Evolutionary conservation across 2,329 filamentous ascomycete species (phyloP).

Genomic region (Mycosphaerella sp.): DNA sequence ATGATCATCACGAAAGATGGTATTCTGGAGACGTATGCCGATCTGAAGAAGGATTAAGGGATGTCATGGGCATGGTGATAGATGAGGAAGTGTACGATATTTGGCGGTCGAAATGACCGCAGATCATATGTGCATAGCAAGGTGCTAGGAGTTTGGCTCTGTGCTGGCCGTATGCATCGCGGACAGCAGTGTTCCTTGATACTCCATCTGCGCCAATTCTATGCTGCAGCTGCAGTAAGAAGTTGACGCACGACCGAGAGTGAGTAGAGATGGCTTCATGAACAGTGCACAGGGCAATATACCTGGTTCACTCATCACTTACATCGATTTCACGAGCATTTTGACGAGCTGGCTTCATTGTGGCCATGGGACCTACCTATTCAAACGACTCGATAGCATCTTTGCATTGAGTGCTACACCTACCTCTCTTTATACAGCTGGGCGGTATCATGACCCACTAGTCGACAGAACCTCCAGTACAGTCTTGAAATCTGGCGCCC

Average conservation of each 20-base stretch:
- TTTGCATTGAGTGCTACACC: too few species aligned
- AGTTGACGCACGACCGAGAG: too few species aligned
- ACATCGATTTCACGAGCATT: too few species aligned
- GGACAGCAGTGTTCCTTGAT: background rate
- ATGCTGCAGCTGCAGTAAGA: too few species aligned
- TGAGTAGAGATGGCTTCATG: too few species aligned
- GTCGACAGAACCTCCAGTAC: slow-evolving; percentile 4
- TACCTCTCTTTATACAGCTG: too few species aligned
- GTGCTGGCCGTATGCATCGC: background rate
- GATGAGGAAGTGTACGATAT: slow-evolving; percentile 14
- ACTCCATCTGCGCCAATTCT: background rate
- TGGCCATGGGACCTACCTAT: too few species aligned
- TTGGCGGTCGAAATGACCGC: background rate
- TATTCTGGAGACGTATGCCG: slow-evolving; percentile 75
- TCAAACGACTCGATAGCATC: too few species aligned
- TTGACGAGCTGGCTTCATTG: too few species aligned
- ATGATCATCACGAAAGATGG: slow-evolving; percentile 83
- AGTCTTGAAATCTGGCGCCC: slow-evolving; percentile 13
- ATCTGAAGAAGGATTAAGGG: slow-evolving; percentile 77
- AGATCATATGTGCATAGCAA: slow-evolving; percentile 13
- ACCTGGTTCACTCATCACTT: too few species aligned
- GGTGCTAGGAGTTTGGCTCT: slow-evolving; percentile 11
- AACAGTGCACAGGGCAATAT: too few species aligned
- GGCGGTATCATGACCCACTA: too few species aligned
- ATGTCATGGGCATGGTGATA: background rate